Base-by-base conservation (phyloP, 2,329 filamentous ascomycete species). In the Colletotrichum orchidophilum region DNA sequence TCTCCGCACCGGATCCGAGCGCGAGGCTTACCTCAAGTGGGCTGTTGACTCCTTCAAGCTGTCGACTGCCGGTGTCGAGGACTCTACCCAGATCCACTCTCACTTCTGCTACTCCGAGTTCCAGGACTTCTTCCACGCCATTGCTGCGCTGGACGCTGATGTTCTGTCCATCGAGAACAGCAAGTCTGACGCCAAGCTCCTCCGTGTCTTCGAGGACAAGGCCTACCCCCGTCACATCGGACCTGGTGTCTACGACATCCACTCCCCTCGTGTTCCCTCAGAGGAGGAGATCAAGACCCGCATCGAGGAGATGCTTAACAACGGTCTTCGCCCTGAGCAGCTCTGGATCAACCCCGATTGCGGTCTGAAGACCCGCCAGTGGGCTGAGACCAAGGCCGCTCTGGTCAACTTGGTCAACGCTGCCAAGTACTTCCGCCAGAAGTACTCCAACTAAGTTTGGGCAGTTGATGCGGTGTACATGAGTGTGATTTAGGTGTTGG, bases 101-200 rank as follows among this genome's bases (percentile, higher is more conserved):
- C 96, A 99, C 90, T 99, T 99, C 94, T 99, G 96, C 86, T 99
- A 99, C 92, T 98, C 96, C 63, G 96, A 99, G 90, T 99, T 99
- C 94, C 96, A 99, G 88, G 96, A 99, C 90, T 99, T 99, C 91
- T 99, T 99, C 95, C 94, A 98, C 87, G 96, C 96, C 86, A 99
- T 99, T 79, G 94, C 96, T 75, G 96, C 96, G 73, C 93, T 99
- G 75, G 96, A 99, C 83, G 96, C 96, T 74, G 96, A 99, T 86
- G 96, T 99, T 75, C 92, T 99, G 80, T 97, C 94, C 81, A 99
- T 99, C 79, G 96, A 99, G 93, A 99, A 99, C 94, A 97, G 94
- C 93, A 99, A 99, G 93, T 97, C 94, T 79, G 96, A 99, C 81
- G 96, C 96, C 82, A 99, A 99, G 93, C 92, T 99, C 77, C 93